Evolutionary conservation across 176 grass and related monocot genomes (phyloP), one percentile per base, ranked within the genome.

Genomic region (Bromus sterilis): DNA sequence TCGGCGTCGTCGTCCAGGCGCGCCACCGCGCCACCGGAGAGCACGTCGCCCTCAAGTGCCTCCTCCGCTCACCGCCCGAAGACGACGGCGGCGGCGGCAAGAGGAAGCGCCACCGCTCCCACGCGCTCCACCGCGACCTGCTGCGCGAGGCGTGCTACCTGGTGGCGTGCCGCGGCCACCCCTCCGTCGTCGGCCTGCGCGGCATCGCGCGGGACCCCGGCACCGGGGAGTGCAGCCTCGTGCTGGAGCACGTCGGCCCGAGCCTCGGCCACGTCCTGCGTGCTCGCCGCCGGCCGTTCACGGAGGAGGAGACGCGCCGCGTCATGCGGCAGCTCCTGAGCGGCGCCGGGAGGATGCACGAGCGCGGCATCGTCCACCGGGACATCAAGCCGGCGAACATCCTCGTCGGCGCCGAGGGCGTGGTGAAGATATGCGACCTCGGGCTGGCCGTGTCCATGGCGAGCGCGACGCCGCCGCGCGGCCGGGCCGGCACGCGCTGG

Each of bases 361-460:
- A 46, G 25, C 68, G 68, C 68, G 24, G 68, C 25, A 71, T 71
- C 13, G 25, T 71, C 25, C 68, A 71, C 68, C 14, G 68, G 24
- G 68, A 71, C 68, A 71, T 71, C 68, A 71, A 71, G 41, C 68
- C 68, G 4, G 40, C 40, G 68, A 71, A 71, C 68, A 9, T 71
- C 14, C 68, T 71, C 25, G 23, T 71, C 7, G 15, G 40, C 14
- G 14, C 25, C 7, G 25, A 30, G 12, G 41, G 10, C 40, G 26
- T 1, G 69, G 41, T 48, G 26, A 72, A 72, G 69, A 72, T 72
- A 11, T 72, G 42, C 69, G 69, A 48, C 69, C 69, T 72, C 41
- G 69, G 69, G 7, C 69, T 72, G 69, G 69, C 69, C 15, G 41
- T 72, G 42, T 48, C 69, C 41, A 48, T 72, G 69, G 48, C 48